Base-by-base conservation (phyloP, 163 green algal genomes). In the Chlorella variabilis region DNA sequence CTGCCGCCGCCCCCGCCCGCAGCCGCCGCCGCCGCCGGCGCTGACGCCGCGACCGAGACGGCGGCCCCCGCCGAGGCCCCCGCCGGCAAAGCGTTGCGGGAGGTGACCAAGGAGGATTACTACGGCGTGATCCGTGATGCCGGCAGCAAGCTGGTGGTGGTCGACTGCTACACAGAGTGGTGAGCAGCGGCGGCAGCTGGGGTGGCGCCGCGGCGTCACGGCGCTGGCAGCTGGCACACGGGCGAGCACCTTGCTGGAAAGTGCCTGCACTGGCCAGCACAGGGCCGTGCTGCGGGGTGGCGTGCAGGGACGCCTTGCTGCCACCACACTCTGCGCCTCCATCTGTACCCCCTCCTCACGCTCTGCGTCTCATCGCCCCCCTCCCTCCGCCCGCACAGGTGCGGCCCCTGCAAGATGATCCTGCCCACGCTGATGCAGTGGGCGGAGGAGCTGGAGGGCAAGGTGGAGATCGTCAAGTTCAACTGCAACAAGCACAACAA, bases 401-500 rank as follows among this genome's bases (percentile, higher is more conserved):
- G 90, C 65, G 93, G 93, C 7, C 92, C 93, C 20, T 97, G 93
- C 92, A 97, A 97, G 86, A 75, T 97, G 56, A 95, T 97, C 77
- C 87, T 92, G 77, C 93, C 93, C 9, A 75, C 90, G 41, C 86
- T 96, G 56, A 75, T 87, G 65, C 78, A 91, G 71, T 83, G 93
- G 86, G 71, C 83, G 7, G 80, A 87, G 31, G 88, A 94, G 69
- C 48, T 84, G 39, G 38, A 36, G 45, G 78, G 74, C 23, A 45
- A 82, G 51, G 69, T 59, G 49, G 83, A 86, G 69, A 83, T 92
- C 36, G 78, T 89, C 41, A 97, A 97, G 78, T 93, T 96, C 86
- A 92, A 95, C 81, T 95, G 91, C 87, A 96, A 94, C 79, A 89
- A 93, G 71, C 67, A 90, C 5, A 97, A 97, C 88, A 96, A 96